Evolutionary conservation across 148 eudicot species (phyloP).

Genomic region (Bassia scoparia): DNA sequence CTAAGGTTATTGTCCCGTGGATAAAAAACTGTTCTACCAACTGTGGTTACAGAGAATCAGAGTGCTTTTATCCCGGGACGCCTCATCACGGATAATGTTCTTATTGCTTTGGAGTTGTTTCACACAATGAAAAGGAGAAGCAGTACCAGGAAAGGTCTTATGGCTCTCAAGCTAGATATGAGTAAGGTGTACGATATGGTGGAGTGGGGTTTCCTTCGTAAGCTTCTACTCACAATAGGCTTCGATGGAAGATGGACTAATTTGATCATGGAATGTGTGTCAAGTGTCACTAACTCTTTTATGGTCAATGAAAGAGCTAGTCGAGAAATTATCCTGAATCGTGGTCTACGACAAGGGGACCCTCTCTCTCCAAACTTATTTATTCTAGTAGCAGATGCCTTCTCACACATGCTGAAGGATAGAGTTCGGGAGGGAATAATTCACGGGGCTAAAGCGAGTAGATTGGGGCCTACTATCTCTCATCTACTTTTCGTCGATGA

Average conservation of each 20-base stretch:
- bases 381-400: not conserved
- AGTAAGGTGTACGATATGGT: not conserved
- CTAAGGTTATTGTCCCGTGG: not conserved
- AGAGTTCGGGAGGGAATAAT: not conserved
- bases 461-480: not conserved
- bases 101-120: not conserved
- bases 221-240: not conserved
- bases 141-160: not conserved
- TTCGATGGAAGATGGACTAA: not conserved
- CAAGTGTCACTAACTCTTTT: not conserved
- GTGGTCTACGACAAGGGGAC: not conserved
- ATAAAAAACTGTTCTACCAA: not conserved
- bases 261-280: not conserved
- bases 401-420: not conserved
- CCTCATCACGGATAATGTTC: not conserved
- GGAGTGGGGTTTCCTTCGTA: not conserved
- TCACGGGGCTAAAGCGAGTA: not conserved
- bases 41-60: not conserved
- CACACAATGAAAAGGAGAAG: not conserved
- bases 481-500: constrained; percentile 21
- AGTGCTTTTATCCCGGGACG: not conserved
- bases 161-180: not conserved
- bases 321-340: not conserved
- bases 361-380: not conserved
- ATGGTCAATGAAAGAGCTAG: not conserved